Evolutionary conservation across 2,329 filamentous ascomycete genomes (phyloP), one percentile per base, ranked within the genome.

Genomic region (Neurospora sp.): DNA sequence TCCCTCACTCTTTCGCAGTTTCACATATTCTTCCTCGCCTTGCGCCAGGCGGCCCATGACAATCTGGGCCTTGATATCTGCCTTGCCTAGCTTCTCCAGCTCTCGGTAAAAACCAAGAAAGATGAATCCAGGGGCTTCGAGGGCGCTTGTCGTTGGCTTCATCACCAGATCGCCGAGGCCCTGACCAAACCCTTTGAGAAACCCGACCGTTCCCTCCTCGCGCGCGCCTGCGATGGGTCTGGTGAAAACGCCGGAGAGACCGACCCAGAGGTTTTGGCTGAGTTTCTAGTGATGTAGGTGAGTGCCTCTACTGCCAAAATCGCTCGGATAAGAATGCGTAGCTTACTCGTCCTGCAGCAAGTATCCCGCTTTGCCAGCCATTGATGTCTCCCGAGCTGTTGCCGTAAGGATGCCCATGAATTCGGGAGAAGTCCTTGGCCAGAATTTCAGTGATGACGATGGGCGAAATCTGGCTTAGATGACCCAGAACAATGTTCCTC

Each of bases 31-130:
- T 23, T 62, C 67, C n/a, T 68, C 67, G 1, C 67, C 67, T 38
- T 52, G 23, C 8, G 67, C 67, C 67, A 68, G 41, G 19, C 67
- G 67, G 1, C 40, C 67, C 23, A 52, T 52, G 33, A 68, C 67
- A n/a, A 68, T 68, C 28, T 37, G 43, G 8, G 67, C 67, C 17
- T 68, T 33, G 28, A 62, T 19, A 28, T 68, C 43, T 8, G 67
- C 28, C 41, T 68, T 68, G 15, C 67, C 67, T 15, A 68, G 36
- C 67, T 68, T 68, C 33, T 68, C 41, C 15, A 68, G 67, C 33
- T 68, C 67, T 57, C 41, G 43, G 67, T 68, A 68, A 8, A 68
- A 36, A 17, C 67, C 67, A 6, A 68, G 52, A 62, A 62, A 62
- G 52, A 62, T 36, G 1, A 36, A 62, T 1, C 52, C 28, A 62